Percentiles rank a stretch among this genome's conserved stretches.
phyloP scores from a whole-genome alignment of 2,329 filamentous ascomycete genomes.

The Scedosporium aurantiacum region DNA sequence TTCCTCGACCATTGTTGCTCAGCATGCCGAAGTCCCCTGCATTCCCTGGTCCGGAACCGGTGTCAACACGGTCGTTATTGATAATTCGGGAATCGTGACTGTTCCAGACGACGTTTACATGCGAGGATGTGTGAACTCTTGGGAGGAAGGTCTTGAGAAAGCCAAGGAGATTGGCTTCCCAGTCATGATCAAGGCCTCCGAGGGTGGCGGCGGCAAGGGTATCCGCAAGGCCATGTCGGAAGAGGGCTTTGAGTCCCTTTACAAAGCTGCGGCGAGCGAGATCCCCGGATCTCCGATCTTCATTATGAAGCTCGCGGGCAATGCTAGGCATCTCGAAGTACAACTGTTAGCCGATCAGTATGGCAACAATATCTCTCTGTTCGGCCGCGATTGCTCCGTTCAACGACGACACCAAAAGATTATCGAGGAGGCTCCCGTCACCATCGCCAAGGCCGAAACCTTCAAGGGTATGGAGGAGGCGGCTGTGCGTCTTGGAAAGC shows the following conservation, averaged over 20 bases:
- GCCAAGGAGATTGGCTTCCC: slow-evolving; percentile 92
- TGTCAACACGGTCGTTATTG: slow-evolving; percentile 69
- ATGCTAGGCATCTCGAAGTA: slow-evolving; percentile 92
- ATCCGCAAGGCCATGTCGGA: slow-evolving; percentile 89
- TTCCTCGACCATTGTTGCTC: slow-evolving; percentile 96
- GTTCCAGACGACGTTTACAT: slow-evolving; percentile 77
- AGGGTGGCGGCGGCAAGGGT: slow-evolving; percentile 97
- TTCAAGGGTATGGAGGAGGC: slow-evolving; percentile 97
- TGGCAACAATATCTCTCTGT: slow-evolving; percentile 98
- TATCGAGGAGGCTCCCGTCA: slow-evolving; percentile 96
- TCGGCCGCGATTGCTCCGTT: slow-evolving; percentile 96
- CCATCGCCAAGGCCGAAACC: slow-evolving; percentile 77
- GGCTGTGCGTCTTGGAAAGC: slow-evolving; percentile 80
- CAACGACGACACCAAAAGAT: slow-evolving; percentile 99
- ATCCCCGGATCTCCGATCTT: slow-evolving; percentile 98
- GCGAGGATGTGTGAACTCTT: slow-evolving; percentile 82
- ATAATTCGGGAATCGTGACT: slow-evolving; percentile 79
- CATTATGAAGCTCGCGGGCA: slow-evolving; percentile 98
- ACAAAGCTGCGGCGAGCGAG: slow-evolving; percentile 93
- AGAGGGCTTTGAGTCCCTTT: slow-evolving; percentile 73
- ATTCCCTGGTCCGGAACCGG: slow-evolving; percentile 99
- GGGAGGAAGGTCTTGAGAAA: slow-evolving; percentile 78
- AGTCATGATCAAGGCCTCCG: slow-evolving; percentile 99
- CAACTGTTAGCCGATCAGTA: slow-evolving; percentile 97
- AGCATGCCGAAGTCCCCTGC: slow-evolving; percentile 90